Conservation (phyloP, 306 rosid species). For the Prunus dulcis region DNA sequence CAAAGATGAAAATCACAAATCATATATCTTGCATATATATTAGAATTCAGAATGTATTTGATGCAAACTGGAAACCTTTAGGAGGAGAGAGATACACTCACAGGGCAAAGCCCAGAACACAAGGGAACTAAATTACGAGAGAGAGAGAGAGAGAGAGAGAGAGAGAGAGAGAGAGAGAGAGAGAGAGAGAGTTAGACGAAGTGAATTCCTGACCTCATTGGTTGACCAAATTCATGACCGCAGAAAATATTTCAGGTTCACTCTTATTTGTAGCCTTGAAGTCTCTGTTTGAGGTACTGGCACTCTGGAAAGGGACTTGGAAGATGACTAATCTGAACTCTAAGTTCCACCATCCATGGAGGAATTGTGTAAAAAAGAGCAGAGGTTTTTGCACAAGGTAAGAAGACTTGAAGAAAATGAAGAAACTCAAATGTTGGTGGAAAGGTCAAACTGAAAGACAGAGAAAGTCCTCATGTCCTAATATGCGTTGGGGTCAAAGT, state of each 20-base stretch:
- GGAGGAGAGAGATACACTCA: not conserved
- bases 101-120: not conserved
- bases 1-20: not conserved
- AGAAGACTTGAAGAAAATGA: not conserved
- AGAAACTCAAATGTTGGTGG: slow-evolving; percentile 9
- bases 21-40: not conserved
- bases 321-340: not conserved
- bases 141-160: not conserved
- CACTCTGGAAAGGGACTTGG: not conserved
- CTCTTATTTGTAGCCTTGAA: not conserved
- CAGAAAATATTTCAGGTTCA: too few species aligned
- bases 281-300: not conserved
- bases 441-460: not conserved
- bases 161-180: not conserved
- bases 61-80: not conserved
- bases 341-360: not conserved
- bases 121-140: not conserved
- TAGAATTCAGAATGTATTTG: not conserved
- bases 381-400: not conserved
- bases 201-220: slow-evolving; percentile 6
- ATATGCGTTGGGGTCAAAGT: not conserved
- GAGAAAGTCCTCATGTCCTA: not conserved
- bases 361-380: not conserved
- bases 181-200: not conserved
- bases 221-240: not conserved